Base-by-base conservation (phyloP, 106 monocot species). In the Dendrobium catenatum region DNA sequence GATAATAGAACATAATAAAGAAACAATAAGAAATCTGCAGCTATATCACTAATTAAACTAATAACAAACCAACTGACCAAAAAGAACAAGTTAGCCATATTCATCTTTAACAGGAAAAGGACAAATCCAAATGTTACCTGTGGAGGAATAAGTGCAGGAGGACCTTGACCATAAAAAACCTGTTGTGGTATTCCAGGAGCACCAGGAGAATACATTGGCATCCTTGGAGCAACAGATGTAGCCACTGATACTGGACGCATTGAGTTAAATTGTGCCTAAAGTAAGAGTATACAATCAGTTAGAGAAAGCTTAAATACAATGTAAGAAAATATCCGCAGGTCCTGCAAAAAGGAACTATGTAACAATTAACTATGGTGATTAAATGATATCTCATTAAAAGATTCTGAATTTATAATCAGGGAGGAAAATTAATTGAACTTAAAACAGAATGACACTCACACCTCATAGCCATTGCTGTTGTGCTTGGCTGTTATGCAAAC, bases 201-300 rank as follows among this genome's bases (percentile, higher is more conserved):
- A 82, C 96, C 93, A 33, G 91, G 90, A n/a, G 95, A 88, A 83
- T 85, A 93, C 87, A 96, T 85, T 55, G 93, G 91, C 86, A 96
- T 79, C 19, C 94, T 90, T 79, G 94, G 94, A 83, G 79, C 94
- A 76, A 86, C 80, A 79, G 93, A 54, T 61, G 91, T 82, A 75
- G 83, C 82, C 82, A 91, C 84, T 29, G 80, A 33, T 59, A 91
- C 89, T 22, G 94, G 92, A 43, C 88, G 87, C 84, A 94, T 87
- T 80, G 94, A 94, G n/a, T 89, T 84, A 90, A 91, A 96, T 33
- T 94, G 96, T 56, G 91, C 91, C 96, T 96, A 61, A 66, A 81
- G 79, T 68, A 42, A 31, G 16, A 77, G 31, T 81, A n/a, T 37
- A 24, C 4, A 54, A 77, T 13, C 4, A 24, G 16, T 77, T 27